Evolutionary conservation across 2,329 filamentous ascomycete genomes (phyloP).

Genomic region (Neopestalotiopsis sp.): DNA sequence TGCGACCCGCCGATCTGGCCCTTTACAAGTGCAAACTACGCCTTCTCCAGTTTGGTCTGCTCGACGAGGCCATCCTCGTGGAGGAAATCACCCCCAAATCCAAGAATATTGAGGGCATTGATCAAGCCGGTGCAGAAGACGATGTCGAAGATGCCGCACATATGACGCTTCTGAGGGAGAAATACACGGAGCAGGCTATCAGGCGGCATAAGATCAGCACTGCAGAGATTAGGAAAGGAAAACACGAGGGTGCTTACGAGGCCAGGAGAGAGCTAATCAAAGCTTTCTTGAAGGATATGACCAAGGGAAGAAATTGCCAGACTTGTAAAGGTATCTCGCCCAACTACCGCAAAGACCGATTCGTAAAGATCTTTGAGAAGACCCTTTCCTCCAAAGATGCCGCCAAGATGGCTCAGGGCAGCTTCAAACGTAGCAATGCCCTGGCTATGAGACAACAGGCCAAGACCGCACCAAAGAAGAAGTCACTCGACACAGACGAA

Average conservation of each 20-base stretch:
- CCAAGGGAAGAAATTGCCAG: constrained; percentile 71
- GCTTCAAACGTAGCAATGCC: constrained; percentile 73
- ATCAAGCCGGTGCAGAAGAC: constrained; percentile 39
- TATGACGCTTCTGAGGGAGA: constrained; percentile 61
- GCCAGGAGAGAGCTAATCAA: constrained; percentile 78
- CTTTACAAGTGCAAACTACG: constrained; percentile 83
- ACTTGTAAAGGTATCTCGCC: constrained; percentile 75
- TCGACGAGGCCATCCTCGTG: constrained; percentile 58
- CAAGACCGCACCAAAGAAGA: constrained; percentile 40
- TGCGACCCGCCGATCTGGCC: constrained; percentile 78
- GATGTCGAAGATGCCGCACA: constrained; percentile 68
- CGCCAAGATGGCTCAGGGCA: constrained; percentile 74
- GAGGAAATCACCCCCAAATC: constrained; percentile 44
- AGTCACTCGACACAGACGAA: constrained; percentile 64
- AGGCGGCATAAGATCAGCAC: constrained; percentile 59
- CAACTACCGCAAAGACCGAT: constrained; percentile 85
- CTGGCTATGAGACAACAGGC: constrained; percentile 58
- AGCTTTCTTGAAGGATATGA: constrained; percentile 79
- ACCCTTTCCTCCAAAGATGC: constrained; percentile 76
- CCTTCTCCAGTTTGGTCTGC: constrained; percentile 82
- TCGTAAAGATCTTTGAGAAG: constrained; percentile 92
- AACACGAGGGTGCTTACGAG: constrained; percentile 84
- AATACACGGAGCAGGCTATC: constrained; percentile 77
- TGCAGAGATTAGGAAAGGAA: constrained; percentile 62
- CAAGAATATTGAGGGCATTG: constrained; percentile 41